Base-by-base conservation (phyloP, 352 stramenopile species). In the Phytophthora ramorum region DNA sequence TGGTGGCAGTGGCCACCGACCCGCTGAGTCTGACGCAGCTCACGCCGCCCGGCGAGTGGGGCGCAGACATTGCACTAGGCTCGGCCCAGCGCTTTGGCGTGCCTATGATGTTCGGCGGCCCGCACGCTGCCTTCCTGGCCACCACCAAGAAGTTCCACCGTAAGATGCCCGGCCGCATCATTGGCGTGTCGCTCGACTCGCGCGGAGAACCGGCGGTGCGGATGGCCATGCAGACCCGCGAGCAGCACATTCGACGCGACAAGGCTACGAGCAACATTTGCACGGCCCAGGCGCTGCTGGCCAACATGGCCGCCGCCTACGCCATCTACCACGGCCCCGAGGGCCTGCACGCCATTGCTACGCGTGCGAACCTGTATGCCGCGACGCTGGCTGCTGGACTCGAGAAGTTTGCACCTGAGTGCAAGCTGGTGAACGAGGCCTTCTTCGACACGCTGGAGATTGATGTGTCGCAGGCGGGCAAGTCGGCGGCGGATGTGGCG, bases 241-340 rank as follows among this genome's bases (percentile, higher is more conserved):
- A 99, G 76, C 95, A 98, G 75, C 97, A 99, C 80, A 99, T 99
- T 76, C 92, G 97, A 60, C 92, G 98, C 56, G 97, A 99, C 81
- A 99, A 99, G 83, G 98, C 98, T 5, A 99, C 98, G 3, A 98
- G 85, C 53, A 99, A 99, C 79, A 99, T 99, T 80, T 99, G 98
- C 74, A 99, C 98, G 30, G 97, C 98, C 0, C 98, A 99, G 80
- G 97, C 97, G 41, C 73, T 99, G 48, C 79, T 99, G 37, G 98
- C 98, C 32, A 99, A 99, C 82, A 99, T 99, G 95, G 97, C 97
- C 7, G 95, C 97, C 16, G 85, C 93, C 2, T 99, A 99, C 79
- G 97, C 95, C 2, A 93, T 99, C 63, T 99, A 99, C 81, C 98
- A 99, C 78, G 98, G 98, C 37, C 97, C 97, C 5, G 90, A 99